A percentile compares a stretch with the other conserved stretches of the same genome.
These are phyloP conservation scores for Amphichorda felina DNA, from an alignment of 2,329 filamentous ascomycete species.

Conservation along the genomic window DNA sequence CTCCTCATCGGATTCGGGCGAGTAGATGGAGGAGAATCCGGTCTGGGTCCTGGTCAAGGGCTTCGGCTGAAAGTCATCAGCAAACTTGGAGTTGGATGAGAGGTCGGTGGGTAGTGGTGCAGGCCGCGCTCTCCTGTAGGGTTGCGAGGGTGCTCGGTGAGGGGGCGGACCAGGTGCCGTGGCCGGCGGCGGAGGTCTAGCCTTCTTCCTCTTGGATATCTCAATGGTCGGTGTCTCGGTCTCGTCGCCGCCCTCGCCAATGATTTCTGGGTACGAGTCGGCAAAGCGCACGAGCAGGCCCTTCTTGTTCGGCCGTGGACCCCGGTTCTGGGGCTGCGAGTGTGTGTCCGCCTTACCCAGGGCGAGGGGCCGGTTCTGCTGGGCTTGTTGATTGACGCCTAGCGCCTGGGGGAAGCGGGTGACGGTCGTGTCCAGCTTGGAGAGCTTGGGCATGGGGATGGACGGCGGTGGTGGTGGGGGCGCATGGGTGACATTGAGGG, in stretches of 20 bases:
- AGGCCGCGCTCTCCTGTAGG: conserved; percentile 4
- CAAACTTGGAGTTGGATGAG: neutral
- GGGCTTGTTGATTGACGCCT: conserved; percentile 28
- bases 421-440: conserved; percentile 43
- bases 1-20: conserved; percentile 7
- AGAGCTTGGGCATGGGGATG: conserved; percentile 31
- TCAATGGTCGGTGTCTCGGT: conserved; percentile 60
- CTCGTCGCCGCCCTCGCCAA: conserved; percentile 87
- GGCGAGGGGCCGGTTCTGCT: conserved; percentile 30
- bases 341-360: conserved; percentile 25
- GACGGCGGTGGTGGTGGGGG: conserved; percentile 28
- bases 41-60: conserved; percentile 47
- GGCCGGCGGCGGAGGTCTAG: conserved; percentile 17
- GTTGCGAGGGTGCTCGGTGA: conserved; percentile 9
- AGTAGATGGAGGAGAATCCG: conserved; percentile 29
- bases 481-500: conserved; percentile 39
- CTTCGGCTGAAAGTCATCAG: conserved; percentile 36
- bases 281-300: conserved; percentile 66
- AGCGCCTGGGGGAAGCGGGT: conserved; percentile 43
- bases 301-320: conserved; percentile 42
- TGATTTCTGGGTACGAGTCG: conserved; percentile 62
- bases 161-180: conserved; percentile 5
- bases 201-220: conserved; percentile 48
- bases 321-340: conserved; percentile 19
- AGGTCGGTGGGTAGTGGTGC: conserved; percentile 6